A percentile compares a stretch with the other conserved stretches of the same genome.
Conservation (phyloP, 495 filamentous ascomycete species). For the Polyplosphaeria fusca region DNA sequence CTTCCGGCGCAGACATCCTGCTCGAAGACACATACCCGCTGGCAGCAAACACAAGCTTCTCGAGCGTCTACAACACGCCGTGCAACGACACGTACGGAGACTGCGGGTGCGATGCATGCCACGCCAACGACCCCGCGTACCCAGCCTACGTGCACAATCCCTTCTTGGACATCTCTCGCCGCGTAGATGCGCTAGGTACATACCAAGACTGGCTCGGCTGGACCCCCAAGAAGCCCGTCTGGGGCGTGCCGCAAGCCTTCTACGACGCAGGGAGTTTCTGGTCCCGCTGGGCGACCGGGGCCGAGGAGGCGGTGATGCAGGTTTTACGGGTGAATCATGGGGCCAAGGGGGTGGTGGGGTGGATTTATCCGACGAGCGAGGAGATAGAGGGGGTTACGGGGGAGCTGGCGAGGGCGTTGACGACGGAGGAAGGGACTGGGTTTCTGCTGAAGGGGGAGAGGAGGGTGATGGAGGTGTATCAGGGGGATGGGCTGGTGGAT, state of each 20-base stretch:
- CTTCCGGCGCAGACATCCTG: constrained; percentile 60
- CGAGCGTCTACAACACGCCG: constrained; percentile 46
- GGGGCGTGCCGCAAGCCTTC: constrained; percentile 64
- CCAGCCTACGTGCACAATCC: constrained; percentile 37
- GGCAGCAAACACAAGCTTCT: constrained; percentile 52
- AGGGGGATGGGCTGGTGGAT: constrained; percentile 22
- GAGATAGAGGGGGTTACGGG: constrained; percentile 44
- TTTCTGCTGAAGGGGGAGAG: constrained; percentile 43
- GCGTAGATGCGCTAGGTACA: constrained; percentile 49
- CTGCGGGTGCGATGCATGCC: constrained; percentile 71
- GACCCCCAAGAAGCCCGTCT: constrained; percentile 49
- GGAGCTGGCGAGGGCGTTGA: neutral
- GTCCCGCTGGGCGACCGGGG: constrained; percentile 52
- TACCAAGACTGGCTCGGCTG: constrained; percentile 47
- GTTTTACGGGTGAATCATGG: constrained; percentile 61
- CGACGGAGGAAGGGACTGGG: constrained; percentile 38
- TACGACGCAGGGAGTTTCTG: constrained; percentile 58
- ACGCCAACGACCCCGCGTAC: constrained; percentile 19
- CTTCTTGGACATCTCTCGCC: constrained; percentile 54
- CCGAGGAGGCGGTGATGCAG: constrained; percentile 59
- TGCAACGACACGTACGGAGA: constrained; percentile 67
- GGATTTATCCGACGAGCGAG: constrained; percentile 53
- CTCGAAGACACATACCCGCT: constrained; percentile 67
- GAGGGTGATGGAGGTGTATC: constrained; percentile 6
- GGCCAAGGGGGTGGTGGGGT: constrained; percentile 51